Conservation (phyloP, 768 basidiomycete species). For the Hygrophorus pudorinus region DNA sequence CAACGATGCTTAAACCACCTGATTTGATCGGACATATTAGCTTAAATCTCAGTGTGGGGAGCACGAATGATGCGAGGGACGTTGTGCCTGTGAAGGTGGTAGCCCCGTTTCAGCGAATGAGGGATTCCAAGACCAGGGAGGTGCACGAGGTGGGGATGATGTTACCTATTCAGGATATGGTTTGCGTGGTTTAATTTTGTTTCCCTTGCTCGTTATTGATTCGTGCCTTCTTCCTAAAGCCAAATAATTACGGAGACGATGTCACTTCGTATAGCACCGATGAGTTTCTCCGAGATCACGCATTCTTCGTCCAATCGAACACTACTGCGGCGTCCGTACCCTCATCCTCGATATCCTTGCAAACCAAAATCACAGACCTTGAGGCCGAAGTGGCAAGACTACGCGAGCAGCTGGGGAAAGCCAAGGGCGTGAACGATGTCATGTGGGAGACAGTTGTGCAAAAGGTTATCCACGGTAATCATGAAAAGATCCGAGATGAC, state of each 20-base stretch:
- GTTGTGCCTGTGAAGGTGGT: conserved; percentile 58
- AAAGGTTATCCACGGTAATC: conserved; percentile 32
- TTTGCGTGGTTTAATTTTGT: conserved; percentile 18
- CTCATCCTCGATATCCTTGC: conserved; percentile 27
- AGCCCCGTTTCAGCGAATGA: conserved; percentile 62
- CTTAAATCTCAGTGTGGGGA: conserved; percentile 32
- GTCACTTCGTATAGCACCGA: conserved; percentile 31
- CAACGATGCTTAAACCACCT: conserved; percentile 74
- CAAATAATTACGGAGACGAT: not conserved
- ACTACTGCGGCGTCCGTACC: conserved; percentile 10
- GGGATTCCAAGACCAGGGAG: conserved; percentile 56
- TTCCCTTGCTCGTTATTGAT: not conserved
- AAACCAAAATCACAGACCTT: conserved; percentile 54
- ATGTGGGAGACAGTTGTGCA: conserved; percentile 90
- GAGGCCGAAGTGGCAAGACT: conserved; percentile 62
- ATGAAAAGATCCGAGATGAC: conserved; percentile 13
- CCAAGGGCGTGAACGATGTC: conserved; percentile 84
- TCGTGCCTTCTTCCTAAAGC: conserved; percentile 1
- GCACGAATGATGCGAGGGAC: conserved; percentile 37
- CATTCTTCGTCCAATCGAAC: conserved; percentile 48
- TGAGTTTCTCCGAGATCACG: conserved; percentile 56
- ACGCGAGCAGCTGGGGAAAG: conserved; percentile 64
- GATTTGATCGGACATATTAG: conserved; percentile 80
- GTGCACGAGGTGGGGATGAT: conserved; percentile 62
- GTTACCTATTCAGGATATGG: conserved; percentile 38